Evolutionary conservation across 805 yeast species (phyloP), one percentile per base, ranked within the genome.

Genomic region (Myxozyma neotropica): DNA sequence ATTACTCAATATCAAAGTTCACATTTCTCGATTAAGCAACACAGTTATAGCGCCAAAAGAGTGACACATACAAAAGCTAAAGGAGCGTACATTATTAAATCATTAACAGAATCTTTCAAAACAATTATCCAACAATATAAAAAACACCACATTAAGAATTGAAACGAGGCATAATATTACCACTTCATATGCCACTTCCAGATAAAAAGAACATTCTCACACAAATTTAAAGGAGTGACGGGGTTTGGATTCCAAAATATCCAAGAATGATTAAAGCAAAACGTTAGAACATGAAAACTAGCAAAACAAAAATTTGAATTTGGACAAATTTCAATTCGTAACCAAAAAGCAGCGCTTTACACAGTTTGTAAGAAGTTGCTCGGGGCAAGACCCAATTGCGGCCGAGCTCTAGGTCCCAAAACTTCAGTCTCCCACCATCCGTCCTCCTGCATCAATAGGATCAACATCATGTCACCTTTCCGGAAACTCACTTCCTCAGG

Each of bases 401-500:
- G 63, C 33, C 73, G 74, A 1, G 75, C 75, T 8, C 66, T 42
- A 21, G 64, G 63, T 36, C 77, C 76, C 35, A 78, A 58, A 21
- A 83, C 82, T 66, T 85, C 89, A 33, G 83, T 84, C 66, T 82
- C 84, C 89, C 89, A 85, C 89, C 89, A 85, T 0, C 88, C 88
- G 65, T 85, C 89, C 23, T 84, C 85, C 69, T 84, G 88, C 77
- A 76, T 81, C 46, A 77, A 78, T 17, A 83, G 67, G 2, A 85
- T 81, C 57, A 82, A 72, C 49, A 85, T 69, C 2, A 79, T 68
- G 63, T 85, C 89, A 58, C 81, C 83, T 67, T 83, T 83, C 45
- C 80, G 77, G 74, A 85, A 85, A 6, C 81, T 72, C 7, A 84
- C 76, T 61, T 85, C 89, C 54, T 82, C 85, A 15, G 84, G 83